phyloP scores from a whole-genome alignment of 2,329 filamentous ascomycete genomes.

The Penicillium glabrum region DNA sequence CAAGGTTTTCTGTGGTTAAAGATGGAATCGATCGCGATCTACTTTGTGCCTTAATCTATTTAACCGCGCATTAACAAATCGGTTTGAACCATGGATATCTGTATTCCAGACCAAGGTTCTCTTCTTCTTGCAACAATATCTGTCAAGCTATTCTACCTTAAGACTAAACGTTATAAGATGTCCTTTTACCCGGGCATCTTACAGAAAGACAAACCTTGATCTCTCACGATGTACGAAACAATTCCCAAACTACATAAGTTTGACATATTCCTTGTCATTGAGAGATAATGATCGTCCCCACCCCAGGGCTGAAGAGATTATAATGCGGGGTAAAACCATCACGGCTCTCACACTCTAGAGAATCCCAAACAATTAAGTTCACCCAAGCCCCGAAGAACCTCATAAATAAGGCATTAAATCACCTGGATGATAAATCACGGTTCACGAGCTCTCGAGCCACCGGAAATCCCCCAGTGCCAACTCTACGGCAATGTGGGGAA shows the following conservation, averaged over 20 bases:
- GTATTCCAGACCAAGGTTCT: too few species aligned
- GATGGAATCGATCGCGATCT: too few species aligned
- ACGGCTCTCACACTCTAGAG: neutral
- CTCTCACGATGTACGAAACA: too few species aligned
- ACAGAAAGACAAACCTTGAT: too few species aligned
- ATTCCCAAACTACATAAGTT: too few species aligned
- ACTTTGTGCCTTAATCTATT: too few species aligned
- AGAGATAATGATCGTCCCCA: neutral
- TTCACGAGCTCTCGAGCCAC: neutral
- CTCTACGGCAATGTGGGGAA: slow-evolving; percentile 1
- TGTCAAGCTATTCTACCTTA: too few species aligned
- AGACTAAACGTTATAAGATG: too few species aligned
- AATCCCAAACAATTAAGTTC: neutral
- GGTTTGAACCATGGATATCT: too few species aligned
- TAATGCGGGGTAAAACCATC: neutral
- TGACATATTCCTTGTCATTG: neutral
- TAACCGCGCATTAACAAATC: too few species aligned
- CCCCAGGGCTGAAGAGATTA: neutral
- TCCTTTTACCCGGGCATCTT: too few species aligned
- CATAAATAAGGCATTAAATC: neutral
- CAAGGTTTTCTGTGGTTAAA: neutral
- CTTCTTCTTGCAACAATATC: too few species aligned
- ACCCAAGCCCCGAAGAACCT: neutral
- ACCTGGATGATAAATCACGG: neutral
- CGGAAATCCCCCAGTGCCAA: slow-evolving; percentile 2